A percentile compares a stretch with the other conserved stretches of the same genome.
Evolutionary conservation across 2,329 filamentous ascomycete species (phyloP).

Genomic region (Penicillium sp.): DNA sequence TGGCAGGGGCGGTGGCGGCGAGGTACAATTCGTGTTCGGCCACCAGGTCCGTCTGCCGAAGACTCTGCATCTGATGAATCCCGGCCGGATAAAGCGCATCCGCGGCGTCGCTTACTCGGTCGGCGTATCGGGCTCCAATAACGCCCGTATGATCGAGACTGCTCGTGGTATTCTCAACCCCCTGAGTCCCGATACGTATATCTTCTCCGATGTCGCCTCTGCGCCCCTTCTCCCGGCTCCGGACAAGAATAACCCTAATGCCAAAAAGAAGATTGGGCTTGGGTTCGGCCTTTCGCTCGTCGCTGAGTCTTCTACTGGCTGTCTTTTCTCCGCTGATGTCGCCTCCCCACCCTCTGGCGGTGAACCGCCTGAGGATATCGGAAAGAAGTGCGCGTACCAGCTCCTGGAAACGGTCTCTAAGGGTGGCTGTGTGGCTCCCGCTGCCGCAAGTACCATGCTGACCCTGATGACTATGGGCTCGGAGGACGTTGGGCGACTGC

Average conservation of each 20-base stretch:
- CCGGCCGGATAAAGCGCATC: constrained; percentile 84
- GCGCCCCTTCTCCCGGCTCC: constrained; percentile 68
- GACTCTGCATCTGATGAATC: constrained; percentile 84
- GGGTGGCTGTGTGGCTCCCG: constrained; percentile 78
- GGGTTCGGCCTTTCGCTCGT: constrained; percentile 91
- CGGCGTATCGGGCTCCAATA: constrained; percentile 90
- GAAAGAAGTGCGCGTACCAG: constrained; percentile 85
- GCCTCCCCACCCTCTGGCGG: constrained; percentile 75
- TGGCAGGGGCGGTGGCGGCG: constrained; percentile 80
- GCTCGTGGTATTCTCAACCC: constrained; percentile 86
- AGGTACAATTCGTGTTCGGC: constrained; percentile 92
- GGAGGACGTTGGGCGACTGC: constrained; percentile 88
- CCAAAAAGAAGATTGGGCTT: constrained; percentile 71
- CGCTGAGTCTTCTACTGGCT: constrained; percentile 86
- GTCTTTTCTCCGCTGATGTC: constrained; percentile 86
- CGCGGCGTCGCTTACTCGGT: constrained; percentile 92
- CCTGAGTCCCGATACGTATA: constrained; percentile 85
- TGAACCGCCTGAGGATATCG: constrained; percentile 85
- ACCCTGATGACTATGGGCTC: constrained; percentile 97
- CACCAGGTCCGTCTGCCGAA: constrained; percentile 93
- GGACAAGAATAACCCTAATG: constrained; percentile 66
- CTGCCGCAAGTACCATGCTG: constrained; percentile 74
- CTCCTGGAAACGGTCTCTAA: constrained; percentile 79
- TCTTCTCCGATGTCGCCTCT: constrained; percentile 71
- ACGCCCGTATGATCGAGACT: constrained; percentile 90